Evolutionary conservation across 164 flowering plant genomes (phyloP), one percentile per base, ranked within the genome.

Genomic region (Berberis thunbergii): DNA sequence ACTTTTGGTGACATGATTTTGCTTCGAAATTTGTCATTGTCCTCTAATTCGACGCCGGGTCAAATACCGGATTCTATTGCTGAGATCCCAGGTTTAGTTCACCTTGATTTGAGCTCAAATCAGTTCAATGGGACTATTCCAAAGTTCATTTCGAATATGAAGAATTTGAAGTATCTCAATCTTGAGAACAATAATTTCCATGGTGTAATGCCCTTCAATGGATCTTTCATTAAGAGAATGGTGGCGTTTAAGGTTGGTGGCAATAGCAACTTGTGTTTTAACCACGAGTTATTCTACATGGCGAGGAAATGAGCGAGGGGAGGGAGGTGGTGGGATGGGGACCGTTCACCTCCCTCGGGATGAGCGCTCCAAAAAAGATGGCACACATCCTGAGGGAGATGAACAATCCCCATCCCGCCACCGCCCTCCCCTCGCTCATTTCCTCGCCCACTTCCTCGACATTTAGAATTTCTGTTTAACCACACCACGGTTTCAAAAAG

Each of bases 71-170:
- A 80, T 7, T 75, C 90, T 1, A 56, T 93, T 40, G 60, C 85
- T 2, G 74, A 85, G 2, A 76, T 89, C 6, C 80, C 88, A 0
- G 73, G 67, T 0, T 57, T 90, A 60, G 74, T 69, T 49, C 90
- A 85, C 54, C 73, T 94, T 48, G 99, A 94, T 87, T 83, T 94
- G 75, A 81, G 97, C 69, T 78, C 84, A 0, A 94, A 94, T 61
- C 87, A 87, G 82, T 62, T 94, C 57, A 94, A 89, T 58, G 99
- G 99, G 12, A 81, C 86, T 0, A 74, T 94, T 6, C 99, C 99
- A 2, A 69, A 62, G 59, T 89, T 83, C 74, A 59, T 94, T 6
- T 41, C 83, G 0, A 72, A 76, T 54, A 78, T 90, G 92, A 84
- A 79, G 77, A 45, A 43, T 2, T 64, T 94, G 70, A 86, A 76